Base-by-base conservation (phyloP, 164 flowering plant genomes). In the Piper betle region DNA sequence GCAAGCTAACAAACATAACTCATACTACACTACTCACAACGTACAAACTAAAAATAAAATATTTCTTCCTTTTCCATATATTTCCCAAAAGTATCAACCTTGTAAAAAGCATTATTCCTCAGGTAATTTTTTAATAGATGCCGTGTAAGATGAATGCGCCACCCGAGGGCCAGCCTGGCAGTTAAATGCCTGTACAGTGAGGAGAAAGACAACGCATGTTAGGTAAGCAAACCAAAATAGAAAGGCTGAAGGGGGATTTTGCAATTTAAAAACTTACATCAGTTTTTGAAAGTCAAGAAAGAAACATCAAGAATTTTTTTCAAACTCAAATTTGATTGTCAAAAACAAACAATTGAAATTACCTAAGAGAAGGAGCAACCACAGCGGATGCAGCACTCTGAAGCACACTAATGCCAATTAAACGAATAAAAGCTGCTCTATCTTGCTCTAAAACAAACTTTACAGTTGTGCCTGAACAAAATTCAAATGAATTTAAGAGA, bases 401-500 rank as follows among this genome's bases (percentile, higher is more conserved):
- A 48, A 94, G 88, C 70, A 94, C 77, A 74, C 99, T 91, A 40
- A 84, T 71, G 62, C 89, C 91, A 65, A 84, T 85, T 68, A 94
- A 81, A 43, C 88, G 81, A 54, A 87, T 62, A 70, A 94, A 94
- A 54, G 99, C 62, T 56, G 84, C 86, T 71, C 88, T 94, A 71
- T 94, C 90, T 81, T 91, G 99, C 84, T 91, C 96, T 76, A 94
- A 64, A 67, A 94, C 99, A 80, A 56, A 88, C 75, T 91, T 94
- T 41, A 94, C 96, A 58, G 93, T 91, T 52, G 99, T 94, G 53
- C 99, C 99, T 94, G 78, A 43, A 53, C 1, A 55, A 55, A 55
- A 25, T 55, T 39, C 25, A 55, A 55, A 25, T 19, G 33, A 19
- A 25, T 52, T 33, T 17, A 48, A 33, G 13, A 15, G 33, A 25